Evolutionary conservation across 2,329 filamentous ascomycete species (phyloP).

Genomic region (Alternaria novae-zelandiae): DNA sequence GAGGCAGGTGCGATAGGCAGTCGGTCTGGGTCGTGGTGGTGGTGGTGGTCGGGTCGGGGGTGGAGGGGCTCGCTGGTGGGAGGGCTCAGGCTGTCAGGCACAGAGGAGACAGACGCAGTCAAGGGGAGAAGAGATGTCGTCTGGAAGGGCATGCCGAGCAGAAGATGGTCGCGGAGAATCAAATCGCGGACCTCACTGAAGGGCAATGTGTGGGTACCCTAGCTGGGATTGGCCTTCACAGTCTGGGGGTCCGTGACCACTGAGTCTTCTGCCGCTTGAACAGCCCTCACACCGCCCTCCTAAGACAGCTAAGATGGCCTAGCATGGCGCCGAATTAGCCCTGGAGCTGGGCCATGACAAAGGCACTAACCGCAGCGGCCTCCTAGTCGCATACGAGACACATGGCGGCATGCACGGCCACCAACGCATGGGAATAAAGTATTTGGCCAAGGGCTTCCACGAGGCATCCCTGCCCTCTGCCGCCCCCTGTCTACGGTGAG

Average conservation of each 20-base stretch:
- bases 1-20: constrained; percentile 7
- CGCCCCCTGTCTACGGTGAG: constrained; percentile 17
- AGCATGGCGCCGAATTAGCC: constrained; percentile 37
- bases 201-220: constrained; percentile 45
- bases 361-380: constrained; percentile 27
- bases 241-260: constrained; percentile 29
- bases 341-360: constrained; percentile 37
- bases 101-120: constrained; percentile 28
- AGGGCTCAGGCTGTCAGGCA: constrained; percentile 14
- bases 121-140: constrained; percentile 39
- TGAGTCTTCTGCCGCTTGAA: constrained; percentile 32
- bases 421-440: constrained; percentile 37
- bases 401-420: constrained; percentile 36
- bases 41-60: constrained; percentile 3
- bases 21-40: neutral
- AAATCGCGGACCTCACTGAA: constrained; percentile 37
- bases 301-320: constrained; percentile 34
- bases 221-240: constrained; percentile 38
- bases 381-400: constrained; percentile 33
- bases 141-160: constrained; percentile 41
- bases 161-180: constrained; percentile 42
- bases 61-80: constrained; percentile 9
- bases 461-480: constrained; percentile 40
- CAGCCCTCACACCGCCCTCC: constrained; percentile 36
- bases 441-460: constrained; percentile 41